Base-by-base conservation (phyloP, 306 rosid genomes). In the Lablab purpureus region DNA sequence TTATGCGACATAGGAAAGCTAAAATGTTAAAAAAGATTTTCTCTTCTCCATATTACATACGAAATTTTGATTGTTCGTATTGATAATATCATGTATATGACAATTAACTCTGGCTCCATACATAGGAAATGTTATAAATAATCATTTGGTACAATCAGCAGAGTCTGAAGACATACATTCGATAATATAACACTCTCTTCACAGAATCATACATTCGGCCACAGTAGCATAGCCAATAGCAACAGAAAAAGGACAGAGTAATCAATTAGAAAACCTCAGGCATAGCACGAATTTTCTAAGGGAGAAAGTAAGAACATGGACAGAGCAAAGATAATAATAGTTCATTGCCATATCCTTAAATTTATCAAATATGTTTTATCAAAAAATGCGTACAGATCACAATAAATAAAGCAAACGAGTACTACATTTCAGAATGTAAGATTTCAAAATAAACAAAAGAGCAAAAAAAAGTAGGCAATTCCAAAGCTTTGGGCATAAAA, bases 321-420 rank as follows among this genome's bases (percentile, higher is more conserved):
- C 30, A 36, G n/a, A 36, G 36, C 27, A 51, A 81, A 40, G 22
- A 66, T 34, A 65, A 66, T 34, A 65, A 40, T 41, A 41, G 28
- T 81, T 81, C 67, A 45, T 41, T 81, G 55, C 65, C 32, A 50
- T 46, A 58, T 34, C 34, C n/a, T 15, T 52, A 65, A 58, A 17
- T 71, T 15, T 49, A 21, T 41, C 43, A 34, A n/a, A 49, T 9
- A n/a, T 28, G 41, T 21, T 11, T 13, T 19, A 18, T 11, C 0
- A 4, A 41, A 67, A 41, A 12, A n/a, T 47, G 3, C 34, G 63
- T 4, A 30, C 17, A 27, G 32, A 64, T 70, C 71, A 59, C 30
- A 80, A 62, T 40, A 74, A 32, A 71, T 62, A 34, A 63, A 74
- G 63, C 23, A 73, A 66, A 41, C 22, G 68, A 72, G 71, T 17